phyloP scores from a whole-genome alignment of 805 yeast species.

The Starmerella khaoyaiensis region DNA sequence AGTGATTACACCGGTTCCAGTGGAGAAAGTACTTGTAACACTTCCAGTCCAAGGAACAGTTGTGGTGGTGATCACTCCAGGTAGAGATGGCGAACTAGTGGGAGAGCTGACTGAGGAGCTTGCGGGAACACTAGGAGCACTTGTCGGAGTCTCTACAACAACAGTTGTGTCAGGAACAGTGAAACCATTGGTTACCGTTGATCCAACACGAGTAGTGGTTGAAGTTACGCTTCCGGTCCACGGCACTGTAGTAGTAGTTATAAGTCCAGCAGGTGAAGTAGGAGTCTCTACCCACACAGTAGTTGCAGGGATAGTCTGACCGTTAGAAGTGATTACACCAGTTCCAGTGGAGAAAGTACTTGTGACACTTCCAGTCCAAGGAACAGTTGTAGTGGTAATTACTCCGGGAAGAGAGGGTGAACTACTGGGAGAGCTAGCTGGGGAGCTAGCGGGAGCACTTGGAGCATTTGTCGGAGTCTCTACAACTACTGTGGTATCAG shows the following conservation, averaged over 20 bases:
- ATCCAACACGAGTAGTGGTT: not conserved
- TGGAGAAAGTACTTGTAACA: not conserved
- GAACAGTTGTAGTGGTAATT: not conserved
- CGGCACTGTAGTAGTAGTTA: slow-evolving; percentile 1
- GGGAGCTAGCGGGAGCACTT: slow-evolving; percentile 1
- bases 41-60: not conserved
- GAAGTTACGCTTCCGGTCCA: not conserved
- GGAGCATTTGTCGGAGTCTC: slow-evolving; percentile 1
- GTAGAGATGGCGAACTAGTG: no score
- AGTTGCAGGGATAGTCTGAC: slow-evolving; percentile 3
- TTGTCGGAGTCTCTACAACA: slow-evolving; percentile 1
- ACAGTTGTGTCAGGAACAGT: slow-evolving; percentile 1
- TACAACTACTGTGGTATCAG: not conserved
- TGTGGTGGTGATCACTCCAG: not conserved
- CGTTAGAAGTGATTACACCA: slow-evolving; percentile 1
- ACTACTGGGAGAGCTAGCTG: not conserved
- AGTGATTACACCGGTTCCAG: not conserved
- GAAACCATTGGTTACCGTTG: not conserved
- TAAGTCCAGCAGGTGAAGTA: not conserved
- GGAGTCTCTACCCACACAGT: not conserved
- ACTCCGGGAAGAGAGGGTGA: not conserved
- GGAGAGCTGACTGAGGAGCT: not conserved
- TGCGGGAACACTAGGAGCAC: not conserved
- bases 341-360: slow-evolving; percentile 1
- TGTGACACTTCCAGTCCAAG: not conserved